Base-by-base conservation (phyloP, 108 stramenopile species). In the Bacterosira constricta region DNA sequence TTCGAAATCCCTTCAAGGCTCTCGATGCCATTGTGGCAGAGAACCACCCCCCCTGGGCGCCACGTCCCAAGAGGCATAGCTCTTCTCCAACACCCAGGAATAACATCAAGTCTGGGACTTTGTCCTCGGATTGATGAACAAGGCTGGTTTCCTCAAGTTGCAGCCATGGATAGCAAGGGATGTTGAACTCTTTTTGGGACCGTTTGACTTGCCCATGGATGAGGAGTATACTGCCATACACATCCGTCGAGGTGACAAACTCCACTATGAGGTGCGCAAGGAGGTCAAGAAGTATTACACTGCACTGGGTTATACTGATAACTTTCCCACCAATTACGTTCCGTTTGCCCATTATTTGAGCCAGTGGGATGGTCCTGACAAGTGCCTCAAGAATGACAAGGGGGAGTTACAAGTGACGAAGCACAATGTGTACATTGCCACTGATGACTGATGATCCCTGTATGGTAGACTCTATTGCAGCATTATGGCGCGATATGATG, bases 221-320 rank as follows among this genome's bases (percentile, higher is more conserved):
- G 23, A 44, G 11, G 53, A 21, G 17, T 68, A 59, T 44, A 25
- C 30, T 38, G 47, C 68, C 18, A 75, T 83, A 21, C 82, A 83
- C 50, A 73, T 83, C 31, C 77, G 82, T 13, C 62, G 82, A 23
- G 82, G 82, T 0, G 82, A 83, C 56, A 83, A 83, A 32, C 54
- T 83, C 34, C 30, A 27, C 12, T 6, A 25, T 15, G 82, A 83
- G 42, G 37, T 72, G 11, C 2, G 53, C 31, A 27, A 3, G 0
- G 50, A 59, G 32, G 77, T 83, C 1, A 35, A 44, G 11, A 42
- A 69, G n/a, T 83, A 69, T 56, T 83, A 77, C 77, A 37, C 9
- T 6, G 27, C 12, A 0, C 60, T 45, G 18, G 82, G 82, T 4
- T 60, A 75, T 41, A 44, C 38, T 6, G 64, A 79, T 6, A 61